phyloP scores from a whole-genome alignment of 805 yeast species.

The Cyberlindnera mrakii region DNA sequence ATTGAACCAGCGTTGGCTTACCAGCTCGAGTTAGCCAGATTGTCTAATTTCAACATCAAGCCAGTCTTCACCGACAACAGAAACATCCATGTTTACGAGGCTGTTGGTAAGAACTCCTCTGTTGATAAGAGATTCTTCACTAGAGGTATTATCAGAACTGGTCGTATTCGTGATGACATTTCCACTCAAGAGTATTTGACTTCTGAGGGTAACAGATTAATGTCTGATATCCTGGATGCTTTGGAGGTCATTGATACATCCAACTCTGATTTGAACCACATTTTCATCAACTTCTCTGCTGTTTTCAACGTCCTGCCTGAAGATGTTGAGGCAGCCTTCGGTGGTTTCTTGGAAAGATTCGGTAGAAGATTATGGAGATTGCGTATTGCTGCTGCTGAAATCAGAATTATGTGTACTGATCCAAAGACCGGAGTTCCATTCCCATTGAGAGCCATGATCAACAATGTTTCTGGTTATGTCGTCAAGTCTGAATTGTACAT shows the following conservation, averaged over 20 bases:
- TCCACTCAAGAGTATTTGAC: slow-evolving; percentile 90
- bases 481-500: slow-evolving; percentile 92
- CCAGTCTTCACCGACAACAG: slow-evolving; percentile 96
- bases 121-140: slow-evolving; percentile 94
- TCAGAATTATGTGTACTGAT: slow-evolving; percentile 91
- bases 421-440: slow-evolving; percentile 81
- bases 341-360: slow-evolving; percentile 94
- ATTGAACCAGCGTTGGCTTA: slow-evolving; percentile 97
- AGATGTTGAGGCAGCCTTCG: slow-evolving; percentile 96
- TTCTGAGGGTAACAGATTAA: slow-evolving; percentile 92
- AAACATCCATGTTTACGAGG: slow-evolving; percentile 96
- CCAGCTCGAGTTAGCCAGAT: slow-evolving; percentile 91
- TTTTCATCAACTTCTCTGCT: slow-evolving; percentile 94
- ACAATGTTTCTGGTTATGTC: slow-evolving; percentile 95
- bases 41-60: slow-evolving; percentile 90
- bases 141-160: slow-evolving; percentile 95
- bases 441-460: slow-evolving; percentile 95
- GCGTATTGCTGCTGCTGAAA: slow-evolving; percentile 95
- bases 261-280: slow-evolving; percentile 94
- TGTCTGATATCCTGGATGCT: slow-evolving; percentile 93
- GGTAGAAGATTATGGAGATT: slow-evolving; percentile 96
- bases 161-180: slow-evolving; percentile 87
- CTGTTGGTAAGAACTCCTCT: slow-evolving; percentile 87
- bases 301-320: slow-evolving; percentile 90
- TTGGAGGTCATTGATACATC: slow-evolving; percentile 90